Base-by-base conservation (phyloP, 1,139 yeast genomes). In the Chernovozyma aurita region DNA sequence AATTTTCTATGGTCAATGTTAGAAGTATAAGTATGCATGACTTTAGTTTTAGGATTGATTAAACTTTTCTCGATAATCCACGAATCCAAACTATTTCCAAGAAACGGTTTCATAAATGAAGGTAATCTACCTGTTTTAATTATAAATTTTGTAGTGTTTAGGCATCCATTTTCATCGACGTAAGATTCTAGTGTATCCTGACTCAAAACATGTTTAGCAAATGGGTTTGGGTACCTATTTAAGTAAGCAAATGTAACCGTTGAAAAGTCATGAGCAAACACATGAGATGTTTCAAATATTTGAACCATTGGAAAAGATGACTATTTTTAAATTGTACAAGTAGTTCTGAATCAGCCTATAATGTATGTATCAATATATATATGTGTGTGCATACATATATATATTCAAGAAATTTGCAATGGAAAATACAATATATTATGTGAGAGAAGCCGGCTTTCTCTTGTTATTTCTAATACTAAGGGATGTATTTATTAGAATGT, bases 171-270 rank as follows among this genome's bases (percentile, higher is more conserved):
- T 0, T 56, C 53, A 46, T 84, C 90, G 21, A 83, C 68, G 44
- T 65, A 60, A 32, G 66, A 67, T 31, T 78, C 79, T 20, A 85
- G 58, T 2, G 95, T 85, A 55, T 92, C 98, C 28, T 80, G 80
- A 12, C 95, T 82, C 32, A 82, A 65, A 12, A 92, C 97, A 62
- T 92, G 97, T n/a, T 78, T 65, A 28, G 97, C 83, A 53, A 73
- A 88, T 3, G 98, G 98, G 52, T 87, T 87, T 2, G 96, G 96
- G 53, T 86, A 87, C 48, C 94, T 67, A 60, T 85, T 85, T 58
- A 86, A 80, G 55, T 82, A 83, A 1, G 95, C 95, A 36, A 81
- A 65, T 4, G 90, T 72, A 17, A 85, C 87, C 1, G 92, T 83
- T 35, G 70, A 71, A 53, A 88, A 88, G 49, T 80, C 81, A 55